Evolutionary conservation across 1,284 basidiomycete species (phyloP).

Genomic region (Pseudomicrostroma phylloplanum): DNA sequence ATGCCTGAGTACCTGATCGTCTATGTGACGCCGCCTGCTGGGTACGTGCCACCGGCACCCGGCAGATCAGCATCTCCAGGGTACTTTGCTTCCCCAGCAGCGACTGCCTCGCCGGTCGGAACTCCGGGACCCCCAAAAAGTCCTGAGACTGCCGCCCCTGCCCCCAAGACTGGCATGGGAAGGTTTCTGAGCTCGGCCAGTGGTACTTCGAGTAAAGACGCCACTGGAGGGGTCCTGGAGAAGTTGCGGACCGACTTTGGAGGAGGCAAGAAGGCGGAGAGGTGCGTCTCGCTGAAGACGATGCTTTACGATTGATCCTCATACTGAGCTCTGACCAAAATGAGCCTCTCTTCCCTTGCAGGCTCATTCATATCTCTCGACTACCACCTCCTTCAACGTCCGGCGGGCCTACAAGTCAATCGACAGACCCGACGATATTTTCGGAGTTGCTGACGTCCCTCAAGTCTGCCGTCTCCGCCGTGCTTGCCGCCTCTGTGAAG

Average conservation of each 20-base stretch:
- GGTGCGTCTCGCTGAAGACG: conserved; percentile 59
- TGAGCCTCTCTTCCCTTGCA: background rate
- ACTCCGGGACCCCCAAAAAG: background rate
- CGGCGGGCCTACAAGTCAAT: conserved; percentile 57
- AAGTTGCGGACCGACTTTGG: conserved; percentile 92
- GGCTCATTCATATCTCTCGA: conserved; percentile 22
- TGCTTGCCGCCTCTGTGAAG: conserved; percentile 70
- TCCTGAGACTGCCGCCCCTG: background rate
- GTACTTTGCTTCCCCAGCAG: background rate
- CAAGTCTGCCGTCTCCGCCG: conserved; percentile 75
- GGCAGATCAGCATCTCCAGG: background rate
- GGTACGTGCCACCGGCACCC: background rate
- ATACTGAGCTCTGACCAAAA: too few species aligned
- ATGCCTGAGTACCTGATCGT: conserved; percentile 45
- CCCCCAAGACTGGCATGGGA: conserved; percentile 7
- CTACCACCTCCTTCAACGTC: conserved; percentile 28
- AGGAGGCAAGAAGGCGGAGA: conserved; percentile 68
- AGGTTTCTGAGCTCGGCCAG: conserved; percentile 53
- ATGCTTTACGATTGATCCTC: too few species aligned
- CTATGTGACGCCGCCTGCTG: conserved; percentile 37
- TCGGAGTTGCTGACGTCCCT: conserved; percentile 79
- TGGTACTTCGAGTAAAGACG: conserved; percentile 63
- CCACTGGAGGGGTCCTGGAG: conserved; percentile 67
- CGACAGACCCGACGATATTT: conserved; percentile 70
- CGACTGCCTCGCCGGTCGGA: background rate